These are phyloP conservation scores for Rhododendron simsii DNA, from an alignment of 148 eudicot genomes.

Conservation along the genomic window DNA sequence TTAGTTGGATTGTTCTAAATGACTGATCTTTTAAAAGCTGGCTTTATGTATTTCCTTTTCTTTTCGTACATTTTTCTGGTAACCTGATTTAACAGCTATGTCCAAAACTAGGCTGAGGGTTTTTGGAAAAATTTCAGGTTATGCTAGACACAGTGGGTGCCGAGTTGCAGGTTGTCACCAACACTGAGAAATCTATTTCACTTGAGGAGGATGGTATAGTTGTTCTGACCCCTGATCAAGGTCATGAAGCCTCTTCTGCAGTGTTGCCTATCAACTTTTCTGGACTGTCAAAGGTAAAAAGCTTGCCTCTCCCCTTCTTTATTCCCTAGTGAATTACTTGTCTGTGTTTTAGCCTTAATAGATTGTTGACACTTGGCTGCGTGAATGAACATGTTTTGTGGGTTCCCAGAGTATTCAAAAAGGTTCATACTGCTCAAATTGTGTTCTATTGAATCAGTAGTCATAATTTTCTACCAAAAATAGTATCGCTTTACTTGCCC, in stretches of 20 bases:
- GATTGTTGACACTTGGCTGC: not conserved
- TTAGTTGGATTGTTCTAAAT: not conserved
- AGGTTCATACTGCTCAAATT: not conserved
- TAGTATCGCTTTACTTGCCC: not conserved
- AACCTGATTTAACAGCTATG: not conserved
- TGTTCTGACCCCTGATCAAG: conserved; percentile 49
- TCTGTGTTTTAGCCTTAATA: not conserved
- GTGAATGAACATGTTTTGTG: not conserved
- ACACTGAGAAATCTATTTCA: conserved; percentile 44
- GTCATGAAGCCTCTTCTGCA: conserved; percentile 53
- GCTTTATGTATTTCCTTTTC: not conserved
- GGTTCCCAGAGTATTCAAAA: not conserved
- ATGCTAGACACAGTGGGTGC: conserved; percentile 78
- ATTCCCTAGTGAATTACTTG: not conserved
- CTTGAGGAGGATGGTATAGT: conserved; percentile 52
- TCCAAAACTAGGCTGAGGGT: not conserved
- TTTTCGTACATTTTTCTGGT: not conserved
- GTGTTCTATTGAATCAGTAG: not conserved
- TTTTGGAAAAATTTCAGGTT: conserved; percentile 32
- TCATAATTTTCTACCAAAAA: not conserved
- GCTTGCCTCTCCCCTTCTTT: not conserved
- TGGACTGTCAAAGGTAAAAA: conserved; percentile 53
- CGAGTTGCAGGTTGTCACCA: conserved; percentile 63
- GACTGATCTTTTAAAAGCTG: not conserved
- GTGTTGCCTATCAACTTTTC: conserved; percentile 61